These are phyloP conservation scores for Alternaria arborescens DNA, from an alignment of 2,329 filamentous ascomycete species.

Conservation along the genomic window DNA sequence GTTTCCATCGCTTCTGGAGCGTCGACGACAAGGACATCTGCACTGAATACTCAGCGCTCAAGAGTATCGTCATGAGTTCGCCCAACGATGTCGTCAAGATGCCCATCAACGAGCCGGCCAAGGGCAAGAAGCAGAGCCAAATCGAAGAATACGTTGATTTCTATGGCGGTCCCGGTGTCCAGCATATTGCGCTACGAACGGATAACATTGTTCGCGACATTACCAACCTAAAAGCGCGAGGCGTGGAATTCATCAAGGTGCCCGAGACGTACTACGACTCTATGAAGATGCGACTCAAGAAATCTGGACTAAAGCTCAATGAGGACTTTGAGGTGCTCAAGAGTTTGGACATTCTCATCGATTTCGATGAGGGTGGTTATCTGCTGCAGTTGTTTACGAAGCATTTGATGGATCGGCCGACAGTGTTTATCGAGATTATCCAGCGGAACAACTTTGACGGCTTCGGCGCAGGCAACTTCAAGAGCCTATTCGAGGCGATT, in stretches of 20 bases:
- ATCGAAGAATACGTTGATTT: conserved; percentile 90
- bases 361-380: conserved; percentile 94
- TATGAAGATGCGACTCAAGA: conserved; percentile 77
- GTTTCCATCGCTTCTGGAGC: conserved; percentile 97
- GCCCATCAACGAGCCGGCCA: conserved; percentile 96
- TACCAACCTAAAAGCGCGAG: conserved; percentile 79
- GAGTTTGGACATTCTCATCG: conserved; percentile 85
- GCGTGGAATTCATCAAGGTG: conserved; percentile 91
- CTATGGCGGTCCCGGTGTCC: conserved; percentile 88
- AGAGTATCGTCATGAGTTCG: conserved; percentile 88
- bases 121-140: conserved; percentile 88
- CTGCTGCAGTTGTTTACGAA: conserved; percentile 69
- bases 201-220: conserved; percentile 81
- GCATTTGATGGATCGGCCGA: conserved; percentile 92
- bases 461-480: conserved; percentile 96
- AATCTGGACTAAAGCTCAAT: conserved; percentile 66
- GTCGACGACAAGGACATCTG: conserved; percentile 93
- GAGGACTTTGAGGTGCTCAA: conserved; percentile 83
- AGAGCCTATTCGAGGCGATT: conserved; percentile 92
- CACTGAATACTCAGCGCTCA: conserved; percentile 90
- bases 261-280: conserved; percentile 85
- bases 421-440: conserved; percentile 96
- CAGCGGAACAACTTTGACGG: conserved; percentile 90
- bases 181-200: conserved; percentile 91
- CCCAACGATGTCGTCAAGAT: conserved; percentile 90